These are phyloP conservation scores for Phytophthora uliginosa DNA, from an alignment of 352 stramenopile species.

Conservation along the genomic window DNA sequence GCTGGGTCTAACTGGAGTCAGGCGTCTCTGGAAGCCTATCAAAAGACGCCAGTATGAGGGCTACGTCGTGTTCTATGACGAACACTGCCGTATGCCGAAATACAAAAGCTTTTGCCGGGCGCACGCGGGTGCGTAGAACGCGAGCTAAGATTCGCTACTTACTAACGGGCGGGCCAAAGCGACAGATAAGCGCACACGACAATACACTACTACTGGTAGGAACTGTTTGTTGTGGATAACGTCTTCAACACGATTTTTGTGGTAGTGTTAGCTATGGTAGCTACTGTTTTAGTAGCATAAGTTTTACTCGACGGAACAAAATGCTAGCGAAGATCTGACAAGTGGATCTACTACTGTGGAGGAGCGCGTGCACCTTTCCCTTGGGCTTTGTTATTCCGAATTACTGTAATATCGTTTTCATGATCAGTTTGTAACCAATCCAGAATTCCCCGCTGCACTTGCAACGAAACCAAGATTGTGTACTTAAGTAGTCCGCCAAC, in stretches of 20 bases:
- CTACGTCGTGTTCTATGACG: slow-evolving; percentile 19
- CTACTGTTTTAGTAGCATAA: no score
- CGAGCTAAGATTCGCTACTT: not conserved
- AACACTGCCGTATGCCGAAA: slow-evolving; percentile 17
- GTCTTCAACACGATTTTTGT: not conserved
- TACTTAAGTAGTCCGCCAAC: no score
- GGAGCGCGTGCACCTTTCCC: not conserved
- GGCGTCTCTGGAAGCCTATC: slow-evolving; percentile 23
- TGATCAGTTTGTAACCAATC: not conserved
- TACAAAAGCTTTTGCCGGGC: slow-evolving; percentile 12
- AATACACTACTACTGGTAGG: not conserved
- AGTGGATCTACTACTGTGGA: not conserved
- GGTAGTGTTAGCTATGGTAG: no score
- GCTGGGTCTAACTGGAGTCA: slow-evolving; percentile 11
- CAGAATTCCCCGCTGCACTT: not conserved
- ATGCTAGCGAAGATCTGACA: no score
- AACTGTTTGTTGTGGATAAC: not conserved
- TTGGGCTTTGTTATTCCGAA: not conserved
- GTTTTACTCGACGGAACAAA: no score
- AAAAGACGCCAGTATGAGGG: slow-evolving; percentile 21
- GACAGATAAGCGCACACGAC: not conserved
- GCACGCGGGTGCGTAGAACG: not conserved
- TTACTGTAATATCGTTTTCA: not conserved
- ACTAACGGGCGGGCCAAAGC: not conserved
- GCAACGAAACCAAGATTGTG: not conserved